These are phyloP conservation scores for Globisporangium solare DNA, from an alignment of 352 stramenopile genomes.

Conservation along the genomic window DNA sequence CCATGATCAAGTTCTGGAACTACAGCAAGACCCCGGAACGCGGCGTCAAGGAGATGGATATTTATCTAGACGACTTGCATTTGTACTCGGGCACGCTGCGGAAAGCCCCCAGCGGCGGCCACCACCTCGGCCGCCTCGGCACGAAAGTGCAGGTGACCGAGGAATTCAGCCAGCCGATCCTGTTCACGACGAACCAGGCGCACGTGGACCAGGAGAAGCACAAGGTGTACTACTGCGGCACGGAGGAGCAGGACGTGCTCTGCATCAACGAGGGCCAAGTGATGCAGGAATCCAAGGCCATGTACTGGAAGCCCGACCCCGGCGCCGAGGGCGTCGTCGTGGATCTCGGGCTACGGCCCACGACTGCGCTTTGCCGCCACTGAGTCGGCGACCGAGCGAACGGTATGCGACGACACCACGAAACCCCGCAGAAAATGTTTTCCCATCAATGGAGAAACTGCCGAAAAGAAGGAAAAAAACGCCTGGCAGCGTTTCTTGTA, in stretches of 20 bases:
- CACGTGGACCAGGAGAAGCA: conserved; percentile 68
- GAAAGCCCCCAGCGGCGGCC: conserved; percentile 29
- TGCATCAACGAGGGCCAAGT: conserved; percentile 89
- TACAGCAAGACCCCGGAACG: conserved; percentile 85
- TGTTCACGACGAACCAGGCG: conserved; percentile 70
- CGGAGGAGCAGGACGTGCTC: conserved; percentile 83
- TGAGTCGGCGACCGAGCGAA: conserved; percentile 10
- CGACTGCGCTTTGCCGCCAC: conserved; percentile 61
- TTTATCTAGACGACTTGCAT: conserved; percentile 85
- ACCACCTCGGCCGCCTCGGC: conserved; percentile 23
- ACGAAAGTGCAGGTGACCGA: conserved; percentile 42
- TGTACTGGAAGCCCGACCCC: conserved; percentile 75
- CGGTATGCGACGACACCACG: no score
- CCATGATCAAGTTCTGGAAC: conserved; percentile 88
- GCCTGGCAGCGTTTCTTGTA: no score
- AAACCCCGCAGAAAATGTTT: no score
- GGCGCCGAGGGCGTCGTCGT: conserved; percentile 70
- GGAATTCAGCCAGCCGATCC: conserved; percentile 74
- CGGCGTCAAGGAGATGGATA: conserved; percentile 76
- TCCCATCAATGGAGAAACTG: no score
- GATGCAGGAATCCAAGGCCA: conserved; percentile 72
- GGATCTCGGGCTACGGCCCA: conserved; percentile 57
- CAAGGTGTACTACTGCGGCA: conserved; percentile 62
- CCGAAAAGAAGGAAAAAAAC: no score
- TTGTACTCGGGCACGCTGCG: conserved; percentile 65